Percentiles rank a stretch among this genome's conserved stretches.
Evolutionary conservation across 1,284 basidiomycete genomes (phyloP).

Genomic region (Lignosus rhinocerotis): DNA sequence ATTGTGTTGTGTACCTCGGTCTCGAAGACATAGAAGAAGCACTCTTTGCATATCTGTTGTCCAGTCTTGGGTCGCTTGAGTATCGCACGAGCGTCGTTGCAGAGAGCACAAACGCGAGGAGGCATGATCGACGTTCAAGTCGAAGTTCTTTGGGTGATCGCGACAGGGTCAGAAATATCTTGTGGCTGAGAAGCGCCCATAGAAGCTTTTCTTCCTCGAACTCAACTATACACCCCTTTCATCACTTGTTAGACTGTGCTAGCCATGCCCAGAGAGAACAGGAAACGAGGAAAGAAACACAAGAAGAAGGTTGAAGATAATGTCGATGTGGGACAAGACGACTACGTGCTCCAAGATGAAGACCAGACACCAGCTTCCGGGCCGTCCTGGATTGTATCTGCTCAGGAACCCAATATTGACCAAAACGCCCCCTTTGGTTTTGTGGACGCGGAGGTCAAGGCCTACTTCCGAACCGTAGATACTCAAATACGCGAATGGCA

Average conservation of each 20-base stretch:
- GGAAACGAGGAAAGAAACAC: conserved; percentile 76
- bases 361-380: conserved; percentile 27
- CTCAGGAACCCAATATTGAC: conserved; percentile 42
- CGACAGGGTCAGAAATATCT: background rate
- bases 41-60: conserved; percentile 93
- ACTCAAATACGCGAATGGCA: conserved; percentile 87
- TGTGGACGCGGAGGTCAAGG: conserved; percentile 86
- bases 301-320: conserved; percentile 50
- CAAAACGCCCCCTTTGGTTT: conserved; percentile 84
- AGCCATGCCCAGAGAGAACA: conserved; percentile 70
- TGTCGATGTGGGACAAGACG: conserved; percentile 10
- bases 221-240: background rate
- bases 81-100: conserved; percentile 78
- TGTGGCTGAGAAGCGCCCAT: conserved; percentile 9
- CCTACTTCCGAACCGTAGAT: conserved; percentile 88
- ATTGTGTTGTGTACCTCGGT: conserved; percentile 98
- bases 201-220: conserved; percentile 1
- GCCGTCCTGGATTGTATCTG: conserved; percentile 71
- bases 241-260: background rate
- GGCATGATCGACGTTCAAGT: conserved; percentile 50
- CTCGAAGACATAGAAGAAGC: conserved; percentile 97
- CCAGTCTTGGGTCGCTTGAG: conserved; percentile 96
- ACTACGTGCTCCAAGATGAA: conserved; percentile 19
- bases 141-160: conserved; percentile 5
- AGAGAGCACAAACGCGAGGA: conserved; percentile 72